These are phyloP conservation scores for Mycena rebaudengoi DNA, from an alignment of 768 basidiomycete genomes.

Conservation along the genomic window DNA sequence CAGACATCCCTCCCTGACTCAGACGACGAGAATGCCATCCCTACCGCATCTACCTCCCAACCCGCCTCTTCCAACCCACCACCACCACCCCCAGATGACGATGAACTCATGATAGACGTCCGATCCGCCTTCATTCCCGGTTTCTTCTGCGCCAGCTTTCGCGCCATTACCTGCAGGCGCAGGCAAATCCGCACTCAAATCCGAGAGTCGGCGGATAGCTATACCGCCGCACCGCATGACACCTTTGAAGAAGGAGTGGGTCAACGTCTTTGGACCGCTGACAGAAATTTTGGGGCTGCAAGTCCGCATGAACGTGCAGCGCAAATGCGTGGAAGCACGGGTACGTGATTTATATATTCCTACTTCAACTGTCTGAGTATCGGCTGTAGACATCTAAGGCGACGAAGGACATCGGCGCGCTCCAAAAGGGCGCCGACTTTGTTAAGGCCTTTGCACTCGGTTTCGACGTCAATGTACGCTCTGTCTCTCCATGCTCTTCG, in stretches of 20 bases:
- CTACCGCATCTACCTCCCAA: constrained; percentile 27
- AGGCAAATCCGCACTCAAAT: constrained; percentile 66
- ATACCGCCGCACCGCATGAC: constrained; percentile 99
- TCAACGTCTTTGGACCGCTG: constrained; percentile 93
- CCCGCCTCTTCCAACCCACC: constrained; percentile 11
- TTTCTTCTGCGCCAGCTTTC: constrained; percentile 68
- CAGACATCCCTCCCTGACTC: constrained; percentile 26
- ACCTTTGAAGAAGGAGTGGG: constrained; percentile 95
- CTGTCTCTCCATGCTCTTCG: neutral
- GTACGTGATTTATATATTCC: constrained; percentile 55
- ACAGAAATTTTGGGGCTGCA: constrained; percentile 95
- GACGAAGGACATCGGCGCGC: constrained; percentile 89
- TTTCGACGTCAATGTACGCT: constrained; percentile 88
- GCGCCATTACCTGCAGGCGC: constrained; percentile 71
- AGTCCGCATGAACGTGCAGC: constrained; percentile 95
- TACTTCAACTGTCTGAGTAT: neutral
- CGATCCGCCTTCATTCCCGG: constrained; percentile 54
- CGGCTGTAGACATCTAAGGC: constrained; percentile 85
- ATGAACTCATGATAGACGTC: constrained; percentile 69
- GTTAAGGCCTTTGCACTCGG: constrained; percentile 94
- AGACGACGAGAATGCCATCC: constrained; percentile 41
- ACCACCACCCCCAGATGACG: constrained; percentile 53
- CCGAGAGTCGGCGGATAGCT: constrained; percentile 87
- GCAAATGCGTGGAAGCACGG: constrained; percentile 90
- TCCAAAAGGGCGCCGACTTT: constrained; percentile 98